Evolutionary conservation across 148 eudicot species (phyloP), one percentile per base, ranked within the genome.

Genomic region (Rhododendron griersonianum): DNA sequence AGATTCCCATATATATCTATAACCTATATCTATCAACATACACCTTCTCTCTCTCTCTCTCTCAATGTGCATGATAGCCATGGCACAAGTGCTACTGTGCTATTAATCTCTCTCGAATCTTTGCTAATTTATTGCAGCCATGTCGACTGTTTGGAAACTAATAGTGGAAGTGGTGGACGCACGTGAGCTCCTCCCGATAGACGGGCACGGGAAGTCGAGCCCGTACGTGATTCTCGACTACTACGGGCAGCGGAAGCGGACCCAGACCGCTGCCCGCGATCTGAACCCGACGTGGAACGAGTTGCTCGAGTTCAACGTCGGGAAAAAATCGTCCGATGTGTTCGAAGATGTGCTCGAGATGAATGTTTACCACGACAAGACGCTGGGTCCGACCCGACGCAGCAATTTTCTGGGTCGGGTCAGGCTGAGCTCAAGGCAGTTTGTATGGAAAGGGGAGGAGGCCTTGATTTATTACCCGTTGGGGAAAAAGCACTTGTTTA

Each of bases 141-240:
- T 95, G 96, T 92, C 90, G 4, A 80, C 82, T 8, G 83, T 82
- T 1, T 87, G 85, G 4, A 96, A 96, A 76, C 91, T 96, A 11
- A 81, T 95, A 48, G 98, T 96, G 33, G 98, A 95, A 73, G 94
- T 96, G 8, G 86, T 95, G 25, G 99, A 96, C 25, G 99, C 99
- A 11, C 90, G 90, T 1, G 89, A 92, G 69, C 94, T 96, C 15
- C 79, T 82, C 7, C 99, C 99, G 1, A 96, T 92, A 87, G 99
- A 96, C 87, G 99, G 99, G 16, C 98, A 94, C 23, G 99, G 99
- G 0, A 89, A 94, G 3, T 93, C 94, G 9, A 96, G 99, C 50
- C 98, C 99, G 0, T 96, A 96, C 83, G 98, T 88, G 3, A 85
- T 95, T 9, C 86, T 95, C 7, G 96, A 95, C 81, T 96, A 90